These are phyloP conservation scores for Mycosarcoma mackinlayi DNA, from an alignment of 1,284 basidiomycete genomes.

Conservation along the genomic window DNA sequence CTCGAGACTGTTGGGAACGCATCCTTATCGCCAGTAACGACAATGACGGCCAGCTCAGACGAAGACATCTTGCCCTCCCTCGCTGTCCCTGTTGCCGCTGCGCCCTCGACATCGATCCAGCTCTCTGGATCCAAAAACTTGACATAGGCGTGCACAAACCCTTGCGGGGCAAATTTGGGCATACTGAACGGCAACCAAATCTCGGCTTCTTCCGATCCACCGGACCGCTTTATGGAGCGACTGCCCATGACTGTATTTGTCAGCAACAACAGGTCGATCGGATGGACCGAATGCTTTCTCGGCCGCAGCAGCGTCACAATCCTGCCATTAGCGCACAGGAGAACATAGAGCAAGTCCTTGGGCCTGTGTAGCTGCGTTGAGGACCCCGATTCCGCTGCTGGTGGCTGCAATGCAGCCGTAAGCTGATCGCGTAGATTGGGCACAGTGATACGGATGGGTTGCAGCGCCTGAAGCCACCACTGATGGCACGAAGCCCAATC, in stretches of 20 bases:
- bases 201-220: conserved; percentile 73
- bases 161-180: conserved; percentile 89
- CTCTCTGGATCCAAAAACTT: conserved; percentile 73
- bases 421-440: conserved; percentile 72
- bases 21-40: conserved; percentile 62
- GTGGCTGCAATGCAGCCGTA: conserved; percentile 44
- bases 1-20: conserved; percentile 69
- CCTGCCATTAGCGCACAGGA: conserved; percentile 81
- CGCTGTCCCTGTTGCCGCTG: not conserved
- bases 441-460: conserved; percentile 79
- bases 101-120: not conserved
- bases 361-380: conserved; percentile 72
- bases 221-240: conserved; percentile 70
- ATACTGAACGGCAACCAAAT: conserved; percentile 96
- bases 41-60: conserved; percentile 50
- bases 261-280: conserved; percentile 71
- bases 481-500: conserved; percentile 73
- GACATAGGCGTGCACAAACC: conserved; percentile 93
- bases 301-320: conserved; percentile 90
- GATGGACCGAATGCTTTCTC: conserved; percentile 92
- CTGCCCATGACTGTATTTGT: conserved; percentile 73
- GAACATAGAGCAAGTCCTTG: conserved; percentile 82
- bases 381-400: conserved; percentile 19
- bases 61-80: conserved; percentile 16
- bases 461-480: conserved; percentile 76